Evolutionary conservation across 768 basidiomycete species (phyloP).

Genomic region (Amanita pallidorosea): DNA sequence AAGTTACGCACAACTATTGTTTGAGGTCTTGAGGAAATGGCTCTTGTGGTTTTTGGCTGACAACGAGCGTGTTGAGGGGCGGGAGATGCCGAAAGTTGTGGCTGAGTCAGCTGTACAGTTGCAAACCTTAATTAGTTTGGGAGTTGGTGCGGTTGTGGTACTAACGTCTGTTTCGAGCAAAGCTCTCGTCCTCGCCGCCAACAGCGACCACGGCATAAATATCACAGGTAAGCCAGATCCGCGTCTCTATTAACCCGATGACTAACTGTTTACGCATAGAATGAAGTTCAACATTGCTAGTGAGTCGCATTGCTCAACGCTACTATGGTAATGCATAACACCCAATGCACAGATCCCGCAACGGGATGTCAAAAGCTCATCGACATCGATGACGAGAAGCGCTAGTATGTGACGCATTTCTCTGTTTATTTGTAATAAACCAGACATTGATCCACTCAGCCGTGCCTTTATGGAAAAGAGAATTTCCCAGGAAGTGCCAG

Average conservation of each 20-base stretch:
- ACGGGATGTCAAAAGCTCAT: slow-evolving; percentile 96
- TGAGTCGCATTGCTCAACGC: slow-evolving; percentile 29
- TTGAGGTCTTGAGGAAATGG: slow-evolving; percentile 34
- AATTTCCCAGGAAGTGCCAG: slow-evolving; percentile 90
- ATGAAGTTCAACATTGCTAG: slow-evolving; percentile 99
- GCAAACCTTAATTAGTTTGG: slow-evolving; percentile 38
- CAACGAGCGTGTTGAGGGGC: slow-evolving; percentile 8
- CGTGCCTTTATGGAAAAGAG: slow-evolving; percentile 97
- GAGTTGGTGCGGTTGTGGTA: background rate
- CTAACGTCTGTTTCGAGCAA: slow-evolving; percentile 7
- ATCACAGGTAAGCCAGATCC: slow-evolving; percentile 18
- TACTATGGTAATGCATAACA: slow-evolving; percentile 11
- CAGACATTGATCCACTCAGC: slow-evolving; percentile 27
- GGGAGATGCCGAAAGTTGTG: slow-evolving; percentile 28
- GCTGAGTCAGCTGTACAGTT: slow-evolving; percentile 48
- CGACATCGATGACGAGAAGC: slow-evolving; percentile 88
- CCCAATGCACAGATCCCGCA: slow-evolving; percentile 62
- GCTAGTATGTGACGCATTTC: slow-evolving; percentile 41
- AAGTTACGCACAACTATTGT: slow-evolving; percentile 14
- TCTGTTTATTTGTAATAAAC: background rate
- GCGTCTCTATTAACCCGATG: background rate
- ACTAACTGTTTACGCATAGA: slow-evolving; percentile 22
- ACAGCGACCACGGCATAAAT: slow-evolving; percentile 34
- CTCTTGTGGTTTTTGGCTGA: slow-evolving; percentile 27
- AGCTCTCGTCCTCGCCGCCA: slow-evolving; percentile 23